These are phyloP conservation scores for Eutypella sp. DNA, from an alignment of 2,329 filamentous ascomycete species.

Conservation along the genomic window DNA sequence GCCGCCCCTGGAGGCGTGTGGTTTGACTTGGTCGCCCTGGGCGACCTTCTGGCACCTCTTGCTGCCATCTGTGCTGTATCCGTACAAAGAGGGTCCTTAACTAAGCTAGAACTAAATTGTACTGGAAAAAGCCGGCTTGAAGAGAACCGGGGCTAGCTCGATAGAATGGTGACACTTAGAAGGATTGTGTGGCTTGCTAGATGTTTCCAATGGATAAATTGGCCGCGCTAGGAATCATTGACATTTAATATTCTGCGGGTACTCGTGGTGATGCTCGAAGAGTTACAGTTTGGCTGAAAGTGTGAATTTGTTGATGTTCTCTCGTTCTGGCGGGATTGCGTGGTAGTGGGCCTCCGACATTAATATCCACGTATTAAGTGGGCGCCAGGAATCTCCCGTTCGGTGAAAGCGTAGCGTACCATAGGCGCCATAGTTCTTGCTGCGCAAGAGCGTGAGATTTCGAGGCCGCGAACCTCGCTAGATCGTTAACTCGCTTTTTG, in stretches of 20 bases:
- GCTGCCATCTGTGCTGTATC: too few relatives aligned
- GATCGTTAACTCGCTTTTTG: too few relatives aligned
- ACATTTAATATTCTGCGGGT: too few relatives aligned
- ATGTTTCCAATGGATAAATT: too few relatives aligned
- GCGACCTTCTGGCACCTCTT: background rate
- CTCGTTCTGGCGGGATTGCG: background rate
- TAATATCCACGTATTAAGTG: background rate
- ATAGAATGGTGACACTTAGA: too few relatives aligned
- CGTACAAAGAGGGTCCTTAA: too few relatives aligned
- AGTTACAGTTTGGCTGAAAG: background rate
- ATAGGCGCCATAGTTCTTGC: background rate
- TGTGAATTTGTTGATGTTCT: background rate
- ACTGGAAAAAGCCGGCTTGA: background rate
- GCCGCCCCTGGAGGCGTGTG: background rate
- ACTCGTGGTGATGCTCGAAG: background rate
- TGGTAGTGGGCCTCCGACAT: background rate
- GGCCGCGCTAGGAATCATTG: too few relatives aligned
- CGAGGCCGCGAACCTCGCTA: background rate
- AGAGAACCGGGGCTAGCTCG: background rate
- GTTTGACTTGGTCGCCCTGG: background rate
- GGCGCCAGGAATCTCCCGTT: background rate
- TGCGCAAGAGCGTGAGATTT: background rate
- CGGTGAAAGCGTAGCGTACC: background rate
- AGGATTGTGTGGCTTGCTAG: too few relatives aligned
- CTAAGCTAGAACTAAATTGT: background rate